phyloP scores from a whole-genome alignment of 495 filamentous ascomycete genomes.

The Endocarpon pusillum region DNA sequence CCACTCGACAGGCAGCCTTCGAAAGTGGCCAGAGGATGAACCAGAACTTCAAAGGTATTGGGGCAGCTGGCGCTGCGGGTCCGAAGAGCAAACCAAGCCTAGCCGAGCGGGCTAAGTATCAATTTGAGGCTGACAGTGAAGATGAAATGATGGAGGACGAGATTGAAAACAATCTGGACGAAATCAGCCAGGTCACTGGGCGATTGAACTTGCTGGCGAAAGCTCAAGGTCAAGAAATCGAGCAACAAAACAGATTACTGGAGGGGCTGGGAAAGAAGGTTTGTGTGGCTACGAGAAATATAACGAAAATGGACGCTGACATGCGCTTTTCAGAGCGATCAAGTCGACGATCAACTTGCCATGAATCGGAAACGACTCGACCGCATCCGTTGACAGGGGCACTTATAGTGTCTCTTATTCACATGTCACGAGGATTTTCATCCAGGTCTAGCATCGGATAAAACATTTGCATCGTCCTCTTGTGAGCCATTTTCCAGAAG shows the following conservation, averaged over 20 bases:
- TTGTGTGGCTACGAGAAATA: neutral
- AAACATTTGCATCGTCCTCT: too few species aligned
- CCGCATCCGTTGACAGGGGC: too few species aligned
- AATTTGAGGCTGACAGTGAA: conserved; percentile 62
- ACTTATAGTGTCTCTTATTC: too few species aligned
- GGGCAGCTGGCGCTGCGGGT: conserved; percentile 19
- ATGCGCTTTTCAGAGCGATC: conserved; percentile 29
- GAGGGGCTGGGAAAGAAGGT: conserved; percentile 54
- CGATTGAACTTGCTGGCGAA: conserved; percentile 48
- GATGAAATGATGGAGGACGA: conserved; percentile 61
- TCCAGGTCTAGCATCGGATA: too few species aligned
- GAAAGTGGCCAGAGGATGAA: conserved; percentile 40
- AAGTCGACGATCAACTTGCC: conserved; percentile 53
- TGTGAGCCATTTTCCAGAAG: too few species aligned
- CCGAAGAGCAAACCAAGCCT: conserved; percentile 33
- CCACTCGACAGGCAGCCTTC: conserved; percentile 47
- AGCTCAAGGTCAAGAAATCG: conserved; percentile 56
- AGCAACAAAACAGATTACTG: conserved; percentile 56
- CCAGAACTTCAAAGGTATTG: conserved; percentile 37
- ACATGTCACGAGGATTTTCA: too few species aligned
- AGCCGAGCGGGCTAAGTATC: conserved; percentile 55
- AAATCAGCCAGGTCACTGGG: conserved; percentile 39
- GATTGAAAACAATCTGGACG: conserved; percentile 48
- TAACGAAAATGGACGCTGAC: neutral
- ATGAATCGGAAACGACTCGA: conserved; percentile 49